Evolutionary conservation across 192 early-diverging fungal genomes (phyloP), one percentile per base, ranked within the genome.

Genomic region (Coemansia sp.): DNA sequence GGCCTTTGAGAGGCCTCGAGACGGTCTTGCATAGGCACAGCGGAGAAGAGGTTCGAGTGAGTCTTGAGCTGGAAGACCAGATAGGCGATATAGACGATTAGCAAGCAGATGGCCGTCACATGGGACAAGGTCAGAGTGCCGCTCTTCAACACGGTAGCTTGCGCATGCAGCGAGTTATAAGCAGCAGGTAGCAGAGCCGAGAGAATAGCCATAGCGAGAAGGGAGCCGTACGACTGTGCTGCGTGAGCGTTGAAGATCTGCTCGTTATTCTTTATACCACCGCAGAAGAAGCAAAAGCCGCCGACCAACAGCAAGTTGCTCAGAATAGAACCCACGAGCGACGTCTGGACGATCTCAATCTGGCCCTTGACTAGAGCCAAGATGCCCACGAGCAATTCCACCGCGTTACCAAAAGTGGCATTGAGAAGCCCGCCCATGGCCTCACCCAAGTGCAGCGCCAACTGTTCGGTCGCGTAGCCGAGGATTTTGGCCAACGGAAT

Each of bases 401-500:
- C 92, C 2, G 92, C 92, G 64, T 97, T 98, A 34, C 95, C 94
- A 82, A 88, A 85, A 9, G 86, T 86, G 1, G 86, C 87, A 72
- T 95, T 95, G 53, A 98, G 74, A 14, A 98, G 85, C 19, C 92
- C 94, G 46, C 95, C 96, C 42, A 96, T 83, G 38, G 88, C 79
- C 39, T 87, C 85, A 66, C 88, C 87, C 38, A 85, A 63, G 31
- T 82, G 69, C 75, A 86, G 71, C 0, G 85, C 84, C 64, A 93
- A 58, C 68, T 95, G 89, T 58, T 95, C 93, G 25, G 94, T 95
- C 12, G 90, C 88, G 58, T 89, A 79, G 53, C 86, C 89, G 6
- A 92, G 82, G 55, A 90, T 74, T 69, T 96, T 95, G 27, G 97
- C 95, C 44, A 98, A 78, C 27, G 95, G 94, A 25, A 98, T 77